A percentile compares a stretch with the other conserved stretches of the same genome.
These are phyloP conservation scores for Novymonas esmeraldas DNA, from an alignment of 208 protist species.

Conservation along the genomic window DNA sequence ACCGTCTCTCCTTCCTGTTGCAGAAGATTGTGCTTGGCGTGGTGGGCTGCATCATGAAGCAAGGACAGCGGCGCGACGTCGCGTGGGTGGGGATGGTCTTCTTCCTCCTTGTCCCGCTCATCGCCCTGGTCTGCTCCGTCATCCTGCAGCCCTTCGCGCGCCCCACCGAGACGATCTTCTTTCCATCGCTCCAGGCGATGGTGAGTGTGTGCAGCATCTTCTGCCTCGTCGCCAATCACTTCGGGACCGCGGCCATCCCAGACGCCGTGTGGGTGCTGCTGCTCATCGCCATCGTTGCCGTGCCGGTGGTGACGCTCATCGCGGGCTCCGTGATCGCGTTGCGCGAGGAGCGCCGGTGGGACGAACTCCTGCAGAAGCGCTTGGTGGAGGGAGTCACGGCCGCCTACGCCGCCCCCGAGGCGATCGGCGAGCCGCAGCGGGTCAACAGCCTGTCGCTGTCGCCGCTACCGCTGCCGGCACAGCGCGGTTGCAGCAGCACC, in stretches of 20 bases:
- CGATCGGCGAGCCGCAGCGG: not conserved
- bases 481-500: no score
- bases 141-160: conserved; percentile 51
- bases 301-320: conserved; percentile 50
- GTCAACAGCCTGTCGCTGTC: not conserved
- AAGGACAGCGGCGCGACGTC: conserved; percentile 9
- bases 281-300: conserved; percentile 40
- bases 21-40: conserved; percentile 70
- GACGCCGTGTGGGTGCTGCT: conserved; percentile 37
- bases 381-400: conserved; percentile 34
- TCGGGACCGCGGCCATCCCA: conserved; percentile 21
- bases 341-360: conserved; percentile 50
- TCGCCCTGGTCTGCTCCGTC: conserved; percentile 38
- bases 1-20: conserved; percentile 61
- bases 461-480: no score
- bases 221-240: conserved; percentile 31
- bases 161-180: conserved; percentile 55
- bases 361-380: conserved; percentile 47
- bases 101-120: conserved; percentile 44
- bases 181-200: conserved; percentile 46
- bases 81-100: conserved; percentile 53
- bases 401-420: conserved; percentile 8
- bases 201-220: conserved; percentile 43
- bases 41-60: conserved; percentile 39
- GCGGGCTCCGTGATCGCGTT: conserved; percentile 53